Base-by-base conservation (phyloP, 176 grass and related monocot genomes). In the Carex littledalei region DNA sequence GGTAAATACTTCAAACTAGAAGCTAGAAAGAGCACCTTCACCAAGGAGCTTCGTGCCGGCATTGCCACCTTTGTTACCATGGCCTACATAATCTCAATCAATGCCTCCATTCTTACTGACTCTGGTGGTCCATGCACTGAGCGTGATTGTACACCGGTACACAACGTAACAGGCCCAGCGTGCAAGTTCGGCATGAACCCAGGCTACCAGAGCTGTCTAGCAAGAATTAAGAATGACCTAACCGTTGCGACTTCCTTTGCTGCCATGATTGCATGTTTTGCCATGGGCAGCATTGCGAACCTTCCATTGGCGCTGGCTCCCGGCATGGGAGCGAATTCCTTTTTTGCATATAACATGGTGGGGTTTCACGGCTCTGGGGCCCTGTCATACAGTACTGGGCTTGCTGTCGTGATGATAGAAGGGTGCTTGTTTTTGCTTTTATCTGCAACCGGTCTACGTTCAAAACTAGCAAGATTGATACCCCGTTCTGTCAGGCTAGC, bases 331-430 rank as follows among this genome's bases (percentile, higher is more conserved):
- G 82, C 89, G 34, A 94, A 94, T 84, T 89, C 92, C 1, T 94
- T 89, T 85, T 91, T 94, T 49, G 65, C 92, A 9, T 94, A 94
- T 86, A 94, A 89, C 87, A 91, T 94, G 87, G 92, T 94, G 0
- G 92, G 92, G 0, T 87, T 94, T 88, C 89, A 75, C 34, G 92
- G 92, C 16, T 94, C 89, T 0, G 92, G 92, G 0, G 10, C 85
- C 72, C 55, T 94, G 78, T 37, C 79, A 2, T 94, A 94, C 83
- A 5, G 86, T 83, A 86, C 89, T 2, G 92, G 89, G 26, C 92
- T 94, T 0, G 89, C 85, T 15, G 87, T 78, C 7, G 84, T 94
- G 15, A 91, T 94, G 89, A 11, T 94, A 43, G 92, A 94, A 57
- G 92, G 89, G 6, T 18, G 82, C 83, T 2, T 91, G 1, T 91